phyloP scores from a whole-genome alignment of 2,329 filamentous ascomycete genomes.

The Leptographium lundbergii region DNA sequence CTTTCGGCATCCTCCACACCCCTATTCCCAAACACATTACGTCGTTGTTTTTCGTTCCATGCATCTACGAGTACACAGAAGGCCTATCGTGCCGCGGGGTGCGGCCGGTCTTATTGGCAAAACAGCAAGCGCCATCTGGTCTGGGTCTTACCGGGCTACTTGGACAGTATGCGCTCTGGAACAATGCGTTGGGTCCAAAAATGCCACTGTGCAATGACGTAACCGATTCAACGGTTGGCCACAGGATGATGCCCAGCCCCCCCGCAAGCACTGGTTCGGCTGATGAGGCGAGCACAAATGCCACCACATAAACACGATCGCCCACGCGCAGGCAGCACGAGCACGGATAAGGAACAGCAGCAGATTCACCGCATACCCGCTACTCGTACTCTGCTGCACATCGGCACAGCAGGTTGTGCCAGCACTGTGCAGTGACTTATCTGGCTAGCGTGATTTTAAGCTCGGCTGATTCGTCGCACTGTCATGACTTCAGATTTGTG shows the following conservation, averaged over 20 bases:
- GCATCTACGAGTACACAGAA: neutral
- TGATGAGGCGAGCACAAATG: neutral
- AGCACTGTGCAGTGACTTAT: neutral
- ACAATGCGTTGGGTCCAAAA: neutral
- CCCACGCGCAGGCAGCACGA: neutral
- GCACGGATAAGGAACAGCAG: too few species aligned
- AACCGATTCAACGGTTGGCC: neutral
- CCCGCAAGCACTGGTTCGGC: neutral
- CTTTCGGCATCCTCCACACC: neutral
- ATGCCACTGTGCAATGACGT: neutral
- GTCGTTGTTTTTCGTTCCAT: neutral
- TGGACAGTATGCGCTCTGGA: neutral
- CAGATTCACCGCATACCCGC: neutral
- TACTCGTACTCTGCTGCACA: neutral
- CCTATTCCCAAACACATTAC: neutral
- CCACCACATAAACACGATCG: neutral
- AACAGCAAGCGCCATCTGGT: neutral
- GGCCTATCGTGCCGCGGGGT: neutral
- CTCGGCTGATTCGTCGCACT: neutral
- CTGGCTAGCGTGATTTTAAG: neutral
- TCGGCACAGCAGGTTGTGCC: neutral
- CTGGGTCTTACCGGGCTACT: neutral
- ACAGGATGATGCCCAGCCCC: neutral
- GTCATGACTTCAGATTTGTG: neutral
- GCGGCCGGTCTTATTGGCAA: neutral